A percentile compares a stretch with the other conserved stretches of the same genome.
Conservation (phyloP, 768 basidiomycete genomes). For the Trametes villosa region DNA sequence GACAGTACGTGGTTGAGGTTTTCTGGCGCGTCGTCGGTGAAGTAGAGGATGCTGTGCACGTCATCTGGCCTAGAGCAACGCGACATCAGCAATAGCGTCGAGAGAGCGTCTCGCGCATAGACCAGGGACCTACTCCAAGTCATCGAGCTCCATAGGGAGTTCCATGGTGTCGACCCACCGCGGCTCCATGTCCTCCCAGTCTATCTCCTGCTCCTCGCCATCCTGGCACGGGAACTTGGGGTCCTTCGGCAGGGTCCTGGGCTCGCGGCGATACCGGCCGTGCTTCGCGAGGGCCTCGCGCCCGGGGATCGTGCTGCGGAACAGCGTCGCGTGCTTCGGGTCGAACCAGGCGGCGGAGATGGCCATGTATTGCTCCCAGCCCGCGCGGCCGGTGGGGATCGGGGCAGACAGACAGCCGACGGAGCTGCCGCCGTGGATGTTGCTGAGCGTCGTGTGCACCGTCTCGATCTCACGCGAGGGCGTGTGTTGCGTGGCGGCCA, state of each 20-base stretch:
- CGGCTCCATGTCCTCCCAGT: conserved; percentile 62
- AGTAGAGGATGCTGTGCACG: conserved; percentile 48
- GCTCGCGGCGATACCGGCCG: conserved; percentile 71
- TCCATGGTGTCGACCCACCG: conserved; percentile 26
- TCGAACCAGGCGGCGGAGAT: conserved; percentile 66
- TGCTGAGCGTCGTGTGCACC: conserved; percentile 31
- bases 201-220: conserved; percentile 30
- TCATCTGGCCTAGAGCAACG: conserved; percentile 33
- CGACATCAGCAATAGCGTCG: not conserved
- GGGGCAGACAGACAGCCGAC: conserved; percentile 70
- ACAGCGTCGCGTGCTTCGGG: conserved; percentile 46
- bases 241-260: conserved; percentile 38
- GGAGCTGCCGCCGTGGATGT: conserved; percentile 37
- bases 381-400: conserved; percentile 30
- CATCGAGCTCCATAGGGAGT: conserved; percentile 46
- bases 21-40: conserved; percentile 62
- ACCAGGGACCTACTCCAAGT: conserved; percentile 41
- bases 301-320: conserved; percentile 69
- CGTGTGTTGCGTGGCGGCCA: conserved; percentile 57
- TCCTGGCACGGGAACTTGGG: conserved; percentile 1
- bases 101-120: not conserved
- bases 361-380: conserved; percentile 38
- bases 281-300: conserved; percentile 61
- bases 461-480: conserved; percentile 44
- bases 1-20: conserved; percentile 52